phyloP scores from a whole-genome alignment of 768 basidiomycete genomes.

The Pulveroboletus ravenelii region DNA sequence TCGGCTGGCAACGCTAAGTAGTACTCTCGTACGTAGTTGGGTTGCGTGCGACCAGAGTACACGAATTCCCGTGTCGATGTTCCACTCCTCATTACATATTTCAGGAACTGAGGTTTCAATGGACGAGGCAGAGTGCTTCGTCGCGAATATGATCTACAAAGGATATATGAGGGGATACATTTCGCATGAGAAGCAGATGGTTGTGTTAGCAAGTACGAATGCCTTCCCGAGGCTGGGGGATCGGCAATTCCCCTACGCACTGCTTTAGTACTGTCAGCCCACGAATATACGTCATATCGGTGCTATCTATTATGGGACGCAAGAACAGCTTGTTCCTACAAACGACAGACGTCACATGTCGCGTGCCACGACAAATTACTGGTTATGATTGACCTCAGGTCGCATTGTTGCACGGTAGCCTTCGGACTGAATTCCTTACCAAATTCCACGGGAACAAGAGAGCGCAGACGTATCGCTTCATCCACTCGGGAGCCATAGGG shows the following conservation, averaged over 20 bases:
- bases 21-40: constrained; percentile 52
- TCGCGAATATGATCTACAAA: constrained; percentile 94
- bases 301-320: neutral
- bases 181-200: constrained; percentile 91
- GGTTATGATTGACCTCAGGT: too few relatives aligned
- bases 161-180: constrained; percentile 94
- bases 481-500: too few relatives aligned
- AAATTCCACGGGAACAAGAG: too few relatives aligned
- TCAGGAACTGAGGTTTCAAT: constrained; percentile 64
- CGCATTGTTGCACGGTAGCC: too few relatives aligned
- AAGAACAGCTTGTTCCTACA: too few relatives aligned
- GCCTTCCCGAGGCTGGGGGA: constrained; percentile 77
- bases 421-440: too few relatives aligned
- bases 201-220: constrained; percentile 76
- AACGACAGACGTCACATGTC: too few relatives aligned
- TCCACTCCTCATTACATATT: constrained; percentile 69
- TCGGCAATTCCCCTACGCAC: constrained; percentile 45
- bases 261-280: constrained; percentile 15
- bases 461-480: too few relatives aligned
- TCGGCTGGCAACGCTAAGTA: neutral
- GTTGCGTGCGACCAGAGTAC: constrained; percentile 66
- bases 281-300: neutral
- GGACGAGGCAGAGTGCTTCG: constrained; percentile 89
- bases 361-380: too few relatives aligned
- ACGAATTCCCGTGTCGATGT: constrained; percentile 76